phyloP scores from a whole-genome alignment of 257 asterid species.

The Paraleonurus japonicus region DNA sequence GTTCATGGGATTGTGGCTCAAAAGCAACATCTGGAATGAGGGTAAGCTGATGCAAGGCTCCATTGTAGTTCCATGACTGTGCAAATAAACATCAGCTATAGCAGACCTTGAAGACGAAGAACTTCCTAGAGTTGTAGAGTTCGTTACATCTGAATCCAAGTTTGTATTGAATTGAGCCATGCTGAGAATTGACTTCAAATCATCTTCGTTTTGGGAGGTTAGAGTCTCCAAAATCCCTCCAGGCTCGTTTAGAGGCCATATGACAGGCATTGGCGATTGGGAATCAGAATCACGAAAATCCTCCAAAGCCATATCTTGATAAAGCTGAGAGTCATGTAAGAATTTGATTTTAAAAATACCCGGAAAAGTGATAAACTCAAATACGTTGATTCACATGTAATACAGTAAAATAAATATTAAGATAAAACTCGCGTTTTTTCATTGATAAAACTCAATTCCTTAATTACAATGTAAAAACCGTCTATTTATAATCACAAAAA shows the following conservation, averaged over 20 bases:
- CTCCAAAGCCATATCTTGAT: constrained; percentile 38
- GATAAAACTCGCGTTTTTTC: too few species aligned
- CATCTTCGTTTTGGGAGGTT: constrained; percentile 14
- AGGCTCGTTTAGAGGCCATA: constrained; percentile 18
- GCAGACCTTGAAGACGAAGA: constrained; percentile 9
- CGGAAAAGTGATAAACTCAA: too few species aligned
- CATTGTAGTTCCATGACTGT: constrained; percentile 23
- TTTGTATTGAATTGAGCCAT: constrained; percentile 31
- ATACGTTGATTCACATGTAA: too few species aligned
- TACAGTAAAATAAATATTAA: too few species aligned
- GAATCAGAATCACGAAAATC: constrained; percentile 26
- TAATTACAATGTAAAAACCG: neutral
- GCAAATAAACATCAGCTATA: constrained; percentile 22
- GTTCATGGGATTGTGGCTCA: constrained; percentile 23
- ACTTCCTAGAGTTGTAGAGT: constrained; percentile 18
- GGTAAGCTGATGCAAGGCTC: constrained; percentile 32
- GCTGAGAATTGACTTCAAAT: constrained; percentile 15
- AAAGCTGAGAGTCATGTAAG: neutral
- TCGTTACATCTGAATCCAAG: constrained; percentile 15
- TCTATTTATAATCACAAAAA: too few species aligned
- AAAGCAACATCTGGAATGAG: constrained; percentile 25
- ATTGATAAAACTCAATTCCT: neutral
- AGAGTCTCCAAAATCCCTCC: constrained; percentile 34
- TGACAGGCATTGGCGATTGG: constrained; percentile 19
- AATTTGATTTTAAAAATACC: neutral